A percentile compares a stretch with the other conserved stretches of the same genome.
These are phyloP conservation scores for Macrolepiota albuminosa DNA, from an alignment of 768 basidiomycete species.

Conservation along the genomic window DNA sequence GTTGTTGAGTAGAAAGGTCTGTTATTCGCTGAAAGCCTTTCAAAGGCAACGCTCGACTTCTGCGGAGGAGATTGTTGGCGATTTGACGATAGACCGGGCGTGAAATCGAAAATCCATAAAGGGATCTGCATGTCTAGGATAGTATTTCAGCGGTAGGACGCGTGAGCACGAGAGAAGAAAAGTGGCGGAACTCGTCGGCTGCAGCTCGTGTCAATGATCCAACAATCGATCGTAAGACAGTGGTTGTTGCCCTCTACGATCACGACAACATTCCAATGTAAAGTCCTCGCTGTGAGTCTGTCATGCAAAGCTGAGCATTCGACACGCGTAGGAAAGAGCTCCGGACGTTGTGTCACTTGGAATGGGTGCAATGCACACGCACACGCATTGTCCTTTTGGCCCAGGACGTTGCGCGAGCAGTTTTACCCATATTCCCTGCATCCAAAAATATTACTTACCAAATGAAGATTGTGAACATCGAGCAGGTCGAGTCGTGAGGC, in stretches of 20 bases:
- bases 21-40: conserved; percentile 65
- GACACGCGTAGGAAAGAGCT: no score
- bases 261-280: not conserved
- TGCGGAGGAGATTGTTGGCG: conserved; percentile 54
- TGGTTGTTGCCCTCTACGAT: not conserved
- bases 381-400: not conserved
- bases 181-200: not conserved
- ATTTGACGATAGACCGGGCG: conserved; percentile 66
- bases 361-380: not conserved
- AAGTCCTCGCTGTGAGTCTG: not conserved
- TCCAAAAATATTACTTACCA: conserved; percentile 37
- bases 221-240: not conserved
- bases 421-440: not conserved
- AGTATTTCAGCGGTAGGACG: conserved; percentile 4
- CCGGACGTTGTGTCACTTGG: not conserved
- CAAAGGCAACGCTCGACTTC: conserved; percentile 65
- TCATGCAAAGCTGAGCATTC: not conserved
- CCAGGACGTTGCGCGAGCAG: not conserved
- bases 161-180: not conserved
- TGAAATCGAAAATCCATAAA: conserved; percentile 57
- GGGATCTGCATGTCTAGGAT: conserved; percentile 56
- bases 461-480: conserved; percentile 58
- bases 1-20: conserved; percentile 58
- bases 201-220: not conserved
- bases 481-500: conserved; percentile 54